These are phyloP conservation scores for Plasmodium gallinaceum DNA, from an alignment of 169 alveolate genomes.

Conservation along the genomic window DNA sequence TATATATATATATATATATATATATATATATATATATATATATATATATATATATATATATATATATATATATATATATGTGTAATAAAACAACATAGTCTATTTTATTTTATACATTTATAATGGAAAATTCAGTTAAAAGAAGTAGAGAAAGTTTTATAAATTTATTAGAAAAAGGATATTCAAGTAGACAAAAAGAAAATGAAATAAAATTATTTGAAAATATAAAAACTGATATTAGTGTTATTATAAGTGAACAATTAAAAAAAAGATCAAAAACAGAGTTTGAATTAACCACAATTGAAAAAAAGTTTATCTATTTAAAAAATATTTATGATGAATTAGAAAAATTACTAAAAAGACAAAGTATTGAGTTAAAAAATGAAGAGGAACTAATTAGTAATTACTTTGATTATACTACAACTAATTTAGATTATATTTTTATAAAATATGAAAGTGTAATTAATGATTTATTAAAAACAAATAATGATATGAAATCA, in stretches of 20 bases:
- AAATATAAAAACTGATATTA: slow-evolving; percentile 75
- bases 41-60: slow-evolving; percentile 14
- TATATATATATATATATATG: not conserved
- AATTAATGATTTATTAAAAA: slow-evolving; percentile 44
- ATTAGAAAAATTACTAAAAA: slow-evolving; percentile 45
- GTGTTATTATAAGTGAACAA: slow-evolving; percentile 62
- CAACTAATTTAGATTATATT: slow-evolving; percentile 60
- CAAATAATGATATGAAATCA: slow-evolving; percentile 43
- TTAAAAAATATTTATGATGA: slow-evolving; percentile 54
- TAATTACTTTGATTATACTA: slow-evolving; percentile 62
- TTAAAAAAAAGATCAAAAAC: slow-evolving; percentile 51
- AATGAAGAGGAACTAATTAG: slow-evolving; percentile 53
- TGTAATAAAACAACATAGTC: not conserved
- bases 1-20: not conserved
- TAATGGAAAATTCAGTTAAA: slow-evolving; percentile 30
- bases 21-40: not conserved
- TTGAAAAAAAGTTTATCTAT: slow-evolving; percentile 48
- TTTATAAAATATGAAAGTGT: slow-evolving; percentile 52
- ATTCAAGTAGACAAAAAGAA: slow-evolving; percentile 36
- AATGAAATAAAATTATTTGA: slow-evolving; percentile 73
- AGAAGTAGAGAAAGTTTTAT: not conserved
- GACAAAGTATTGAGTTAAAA: slow-evolving; percentile 38
- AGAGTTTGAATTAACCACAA: slow-evolving; percentile 50
- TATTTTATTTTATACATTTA: not conserved
- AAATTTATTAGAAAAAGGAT: slow-evolving; percentile 5